A percentile compares a stretch with the other conserved stretches of the same genome.
phyloP scores from a whole-genome alignment of 768 basidiomycete genomes.

The Paxillus ammoniavirescens region DNA sequence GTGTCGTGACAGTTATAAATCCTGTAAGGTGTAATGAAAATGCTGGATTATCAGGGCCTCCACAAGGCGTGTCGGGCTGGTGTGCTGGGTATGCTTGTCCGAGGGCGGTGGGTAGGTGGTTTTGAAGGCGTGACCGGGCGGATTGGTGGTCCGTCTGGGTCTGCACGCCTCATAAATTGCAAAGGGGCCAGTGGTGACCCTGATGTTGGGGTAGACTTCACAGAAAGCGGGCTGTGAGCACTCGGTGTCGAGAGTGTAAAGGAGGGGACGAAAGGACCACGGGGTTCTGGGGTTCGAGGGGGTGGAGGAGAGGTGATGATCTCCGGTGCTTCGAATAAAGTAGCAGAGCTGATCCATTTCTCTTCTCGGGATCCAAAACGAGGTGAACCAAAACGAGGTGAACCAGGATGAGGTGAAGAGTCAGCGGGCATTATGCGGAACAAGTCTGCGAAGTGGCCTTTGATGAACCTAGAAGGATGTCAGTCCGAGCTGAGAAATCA shows the following conservation, averaged over 20 bases:
- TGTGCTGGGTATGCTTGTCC: constrained; percentile 40
- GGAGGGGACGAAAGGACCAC: constrained; percentile 54
- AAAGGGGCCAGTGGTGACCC: constrained; percentile 78
- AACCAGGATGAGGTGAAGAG: constrained; percentile 43
- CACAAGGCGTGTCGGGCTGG: constrained; percentile 57
- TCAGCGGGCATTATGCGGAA: constrained; percentile 68
- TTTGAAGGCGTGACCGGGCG: constrained; percentile 71
- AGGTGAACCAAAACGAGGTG: constrained; percentile 41
- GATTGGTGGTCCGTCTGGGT: constrained; percentile 48
- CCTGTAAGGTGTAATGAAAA: constrained; percentile 14
- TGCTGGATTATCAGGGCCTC: constrained; percentile 51
- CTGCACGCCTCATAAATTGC: constrained; percentile 83
- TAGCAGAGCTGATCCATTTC: constrained; percentile 82
- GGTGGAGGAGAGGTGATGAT: constrained; percentile 33
- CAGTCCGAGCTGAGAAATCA: constrained; percentile 1
- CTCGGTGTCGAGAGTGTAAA: constrained; percentile 57
- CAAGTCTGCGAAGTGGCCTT: constrained; percentile 80
- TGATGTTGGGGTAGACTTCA: constrained; percentile 54
- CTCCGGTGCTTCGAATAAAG: constrained; percentile 58
- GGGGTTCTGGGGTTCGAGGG: constrained; percentile 71
- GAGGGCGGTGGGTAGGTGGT: constrained; percentile 44
- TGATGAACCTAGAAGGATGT: constrained; percentile 65
- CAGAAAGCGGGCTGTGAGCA: constrained; percentile 44
- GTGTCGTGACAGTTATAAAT: constrained; percentile 14
- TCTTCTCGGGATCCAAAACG: constrained; percentile 52